Percentiles rank a stretch among this genome's conserved stretches.
These are phyloP conservation scores for Microbotryum lychnidis-dioicae DNA, from an alignment of 1,284 basidiomycete genomes.

Conservation along the genomic window DNA sequence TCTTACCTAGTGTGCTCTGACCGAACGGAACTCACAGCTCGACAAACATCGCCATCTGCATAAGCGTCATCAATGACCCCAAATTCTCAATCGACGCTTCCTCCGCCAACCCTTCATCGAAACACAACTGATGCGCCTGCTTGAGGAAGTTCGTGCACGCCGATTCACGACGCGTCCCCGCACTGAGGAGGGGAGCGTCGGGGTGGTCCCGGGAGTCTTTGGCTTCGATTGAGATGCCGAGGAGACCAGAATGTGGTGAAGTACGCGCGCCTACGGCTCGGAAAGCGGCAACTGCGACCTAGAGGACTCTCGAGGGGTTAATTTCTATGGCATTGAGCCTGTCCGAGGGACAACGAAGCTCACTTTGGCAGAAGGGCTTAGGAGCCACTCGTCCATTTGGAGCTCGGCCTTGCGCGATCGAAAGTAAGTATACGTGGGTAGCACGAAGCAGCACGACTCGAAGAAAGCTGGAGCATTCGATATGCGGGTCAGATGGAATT, in stretches of 20 bases:
- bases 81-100: conserved; percentile 9
- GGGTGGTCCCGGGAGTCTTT: background rate
- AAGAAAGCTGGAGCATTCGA: conserved; percentile 15
- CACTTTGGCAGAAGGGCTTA: conserved; percentile 1
- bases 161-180: conserved; percentile 12
- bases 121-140: conserved; percentile 10
- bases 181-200: conserved; percentile 1
- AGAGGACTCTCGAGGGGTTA: background rate
- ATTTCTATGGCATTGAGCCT: background rate
- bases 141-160: conserved; percentile 9
- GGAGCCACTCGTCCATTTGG: background rate
- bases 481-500: background rate
- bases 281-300: conserved; percentile 16
- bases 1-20: no score
- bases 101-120: conserved; percentile 2
- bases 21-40: conserved; percentile 6
- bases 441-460: conserved; percentile 20
- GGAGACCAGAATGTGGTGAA: conserved; percentile 20
- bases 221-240: conserved; percentile 7
- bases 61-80: conserved; percentile 10
- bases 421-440: conserved; percentile 14
- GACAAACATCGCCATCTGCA: conserved; percentile 8
- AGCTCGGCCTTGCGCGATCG: background rate
- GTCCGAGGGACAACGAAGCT: background rate
- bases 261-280: conserved; percentile 22